Conservation (phyloP, 768 basidiomycete genomes). For the Lactarius evosmus region DNA sequence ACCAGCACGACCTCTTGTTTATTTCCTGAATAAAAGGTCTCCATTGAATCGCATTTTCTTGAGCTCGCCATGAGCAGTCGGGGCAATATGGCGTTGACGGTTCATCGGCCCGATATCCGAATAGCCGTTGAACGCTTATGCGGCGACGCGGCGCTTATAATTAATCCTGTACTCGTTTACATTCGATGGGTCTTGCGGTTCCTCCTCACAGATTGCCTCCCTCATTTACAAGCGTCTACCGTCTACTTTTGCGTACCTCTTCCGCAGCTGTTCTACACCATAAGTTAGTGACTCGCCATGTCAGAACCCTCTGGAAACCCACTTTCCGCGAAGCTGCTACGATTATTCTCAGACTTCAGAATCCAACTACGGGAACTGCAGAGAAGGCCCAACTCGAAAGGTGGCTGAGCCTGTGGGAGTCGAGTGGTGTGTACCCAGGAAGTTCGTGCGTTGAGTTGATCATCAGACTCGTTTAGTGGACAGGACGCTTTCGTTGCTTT, state of each 20-base stretch:
- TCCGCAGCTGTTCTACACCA: slow-evolving; percentile 27
- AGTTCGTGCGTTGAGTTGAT: not conserved
- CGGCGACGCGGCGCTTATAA: too few relatives aligned
- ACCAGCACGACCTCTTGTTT: not conserved
- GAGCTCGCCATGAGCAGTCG: not conserved
- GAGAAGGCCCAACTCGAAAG: slow-evolving; percentile 16
- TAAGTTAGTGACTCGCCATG: slow-evolving; percentile 11
- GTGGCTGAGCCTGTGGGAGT: slow-evolving; percentile 24
- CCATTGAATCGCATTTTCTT: not conserved
- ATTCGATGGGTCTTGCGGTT: not conserved
- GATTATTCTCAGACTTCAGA: slow-evolving; percentile 15
- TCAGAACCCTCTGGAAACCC: slow-evolving; percentile 23
- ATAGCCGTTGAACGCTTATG: not conserved
- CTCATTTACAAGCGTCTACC: slow-evolving; percentile 23
- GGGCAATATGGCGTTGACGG: not conserved
- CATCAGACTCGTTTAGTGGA: slow-evolving; percentile 48
- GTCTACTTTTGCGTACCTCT: slow-evolving; percentile 23
- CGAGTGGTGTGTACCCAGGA: slow-evolving; percentile 12
- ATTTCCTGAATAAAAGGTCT: not conserved
- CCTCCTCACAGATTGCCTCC: slow-evolving; percentile 13
- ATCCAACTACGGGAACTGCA: not conserved
- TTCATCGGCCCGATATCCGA: not conserved
- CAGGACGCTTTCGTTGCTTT: slow-evolving; percentile 57
- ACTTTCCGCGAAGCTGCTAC: slow-evolving; percentile 24
- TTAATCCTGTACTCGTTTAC: not conserved